Evolutionary conservation across 2,329 filamentous ascomycete genomes (phyloP), one percentile per base, ranked within the genome.

Genomic region (Calonectria fujianensis): DNA sequence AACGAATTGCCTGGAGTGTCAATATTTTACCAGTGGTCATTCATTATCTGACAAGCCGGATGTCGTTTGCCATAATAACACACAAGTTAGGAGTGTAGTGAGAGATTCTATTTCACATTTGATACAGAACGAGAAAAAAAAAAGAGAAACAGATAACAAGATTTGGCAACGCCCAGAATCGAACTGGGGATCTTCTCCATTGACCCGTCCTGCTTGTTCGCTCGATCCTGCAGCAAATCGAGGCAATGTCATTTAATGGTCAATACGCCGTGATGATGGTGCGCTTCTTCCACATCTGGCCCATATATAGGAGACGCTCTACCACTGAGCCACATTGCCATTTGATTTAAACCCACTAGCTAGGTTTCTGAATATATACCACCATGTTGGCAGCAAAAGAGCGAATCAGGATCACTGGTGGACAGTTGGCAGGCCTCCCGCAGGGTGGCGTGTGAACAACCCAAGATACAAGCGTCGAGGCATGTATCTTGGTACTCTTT

Each of bases 91-190:
- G 35, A 11, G 13, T 37, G 6, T 10, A 32, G 35, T 37, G 13
- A 37, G 35, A 10, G 7, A 13, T 13, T 3, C 10, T 11, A 37
- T 16, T 37, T 11, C 14, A 10, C 37, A 7, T 27, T 7, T 29
- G 14, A 29, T 31, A 8, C 14, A 32, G 4, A 20, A 8, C 29
- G 20, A 59, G 54, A 24, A 59, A 3, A 32, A 32, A 37, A n/a
- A 29, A 29, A 45, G 2, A 45, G 20, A n/a, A 20, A 11, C 14
- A 4, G 0, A n/a, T 13, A 48, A 64, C 75, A 70, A 51, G 27
- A 73, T 27, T 13, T 86, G 84, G 84, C 83, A 83, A 84, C 81
- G 82, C 84, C 84, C 86, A 85, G 85, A 84, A 82, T 87, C 85
- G 85, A 86, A 86, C 85, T 85, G 86, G 84, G 83, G 85, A 86